phyloP scores from a whole-genome alignment of 2,329 filamentous ascomycete species.

The Ophiostoma montium region DNA sequence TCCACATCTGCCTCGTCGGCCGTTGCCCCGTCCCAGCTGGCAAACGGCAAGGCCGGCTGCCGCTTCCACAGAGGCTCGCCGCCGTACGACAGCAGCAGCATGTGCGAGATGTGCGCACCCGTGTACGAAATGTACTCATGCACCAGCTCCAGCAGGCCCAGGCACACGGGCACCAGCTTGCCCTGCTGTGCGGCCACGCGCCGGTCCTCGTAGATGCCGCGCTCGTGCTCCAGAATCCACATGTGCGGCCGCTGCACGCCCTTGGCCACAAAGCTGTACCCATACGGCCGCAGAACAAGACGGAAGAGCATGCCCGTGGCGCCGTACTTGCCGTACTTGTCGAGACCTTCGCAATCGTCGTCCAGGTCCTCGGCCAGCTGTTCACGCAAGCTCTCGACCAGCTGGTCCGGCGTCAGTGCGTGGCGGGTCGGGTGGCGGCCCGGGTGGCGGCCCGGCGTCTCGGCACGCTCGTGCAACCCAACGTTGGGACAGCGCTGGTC shows the following conservation, averaged over 20 bases:
- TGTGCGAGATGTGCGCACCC: constrained; percentile 3
- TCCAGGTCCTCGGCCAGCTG: neutral
- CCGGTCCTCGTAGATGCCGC: neutral
- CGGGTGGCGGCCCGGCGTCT: neutral
- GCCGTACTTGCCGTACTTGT: constrained; percentile 3
- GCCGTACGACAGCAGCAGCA: constrained; percentile 6
- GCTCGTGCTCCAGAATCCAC: neutral
- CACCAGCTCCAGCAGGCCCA: neutral
- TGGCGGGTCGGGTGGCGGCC: too few relatives aligned
- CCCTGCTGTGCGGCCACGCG: constrained; percentile 3
- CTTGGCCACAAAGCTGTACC: constrained; percentile 6
- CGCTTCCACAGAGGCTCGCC: neutral
- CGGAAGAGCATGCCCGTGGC: constrained; percentile 3
- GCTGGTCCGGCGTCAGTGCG: neutral
- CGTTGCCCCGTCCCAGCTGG: neutral
- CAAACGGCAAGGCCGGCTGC: too few relatives aligned
- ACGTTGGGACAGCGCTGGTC: constrained; percentile 6
- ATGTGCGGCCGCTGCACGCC: constrained; percentile 1
- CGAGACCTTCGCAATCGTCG: constrained; percentile 3
- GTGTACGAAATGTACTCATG: neutral
- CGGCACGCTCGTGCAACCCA: neutral
- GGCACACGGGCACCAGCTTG: constrained; percentile 1
- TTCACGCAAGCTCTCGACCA: neutral
- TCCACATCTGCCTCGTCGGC: neutral
- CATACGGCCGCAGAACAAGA: constrained; percentile 1